A percentile compares a stretch with the other conserved stretches of the same genome.
phyloP scores from a whole-genome alignment of 805 yeast species.

The Metschnikowia santaceciliae region DNA sequence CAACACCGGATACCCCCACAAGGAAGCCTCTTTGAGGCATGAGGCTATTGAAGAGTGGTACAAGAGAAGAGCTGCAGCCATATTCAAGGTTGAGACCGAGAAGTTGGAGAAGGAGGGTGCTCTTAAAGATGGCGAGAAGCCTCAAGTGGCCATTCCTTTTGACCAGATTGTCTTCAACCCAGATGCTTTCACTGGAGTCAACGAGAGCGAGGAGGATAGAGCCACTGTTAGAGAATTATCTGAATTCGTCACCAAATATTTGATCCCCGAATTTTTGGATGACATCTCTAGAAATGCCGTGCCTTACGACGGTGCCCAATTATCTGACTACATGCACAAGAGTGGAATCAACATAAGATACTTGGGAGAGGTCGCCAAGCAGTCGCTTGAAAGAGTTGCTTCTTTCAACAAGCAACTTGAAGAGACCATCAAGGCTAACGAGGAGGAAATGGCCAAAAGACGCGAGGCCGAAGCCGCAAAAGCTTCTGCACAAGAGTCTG shows the following conservation, averaged over 20 bases:
- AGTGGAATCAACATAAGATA: slow-evolving; percentile 88
- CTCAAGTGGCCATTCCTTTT: slow-evolving; percentile 50
- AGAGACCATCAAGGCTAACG: slow-evolving; percentile 25
- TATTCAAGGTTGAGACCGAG: slow-evolving; percentile 49
- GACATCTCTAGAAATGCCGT: slow-evolving; percentile 53
- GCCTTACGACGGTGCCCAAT: slow-evolving; percentile 81
- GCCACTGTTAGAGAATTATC: slow-evolving; percentile 68
- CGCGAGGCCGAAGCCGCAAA: slow-evolving; percentile 20
- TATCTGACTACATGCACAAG: slow-evolving; percentile 65
- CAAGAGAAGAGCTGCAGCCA: slow-evolving; percentile 57
- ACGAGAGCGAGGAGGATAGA: slow-evolving; percentile 48
- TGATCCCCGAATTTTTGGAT: slow-evolving; percentile 60
- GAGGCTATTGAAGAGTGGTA: slow-evolving; percentile 94
- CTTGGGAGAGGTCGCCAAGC: slow-evolving; percentile 58
- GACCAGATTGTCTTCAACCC: slow-evolving; percentile 66
- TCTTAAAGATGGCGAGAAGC: slow-evolving; percentile 37
- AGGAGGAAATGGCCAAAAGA: slow-evolving; percentile 19
- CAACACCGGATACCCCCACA: slow-evolving; percentile 70
- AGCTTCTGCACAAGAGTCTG: slow-evolving; percentile 7
- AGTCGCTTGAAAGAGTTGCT: slow-evolving; percentile 21
- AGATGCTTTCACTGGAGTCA: slow-evolving; percentile 58
- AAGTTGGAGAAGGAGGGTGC: slow-evolving; percentile 36
- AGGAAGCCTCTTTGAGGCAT: slow-evolving; percentile 70
- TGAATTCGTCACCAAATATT: slow-evolving; percentile 50
- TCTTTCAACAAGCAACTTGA: slow-evolving; percentile 14